Conservation (phyloP, 2,329 filamentous ascomycete species). For the Colletotrichum spaethianum region DNA sequence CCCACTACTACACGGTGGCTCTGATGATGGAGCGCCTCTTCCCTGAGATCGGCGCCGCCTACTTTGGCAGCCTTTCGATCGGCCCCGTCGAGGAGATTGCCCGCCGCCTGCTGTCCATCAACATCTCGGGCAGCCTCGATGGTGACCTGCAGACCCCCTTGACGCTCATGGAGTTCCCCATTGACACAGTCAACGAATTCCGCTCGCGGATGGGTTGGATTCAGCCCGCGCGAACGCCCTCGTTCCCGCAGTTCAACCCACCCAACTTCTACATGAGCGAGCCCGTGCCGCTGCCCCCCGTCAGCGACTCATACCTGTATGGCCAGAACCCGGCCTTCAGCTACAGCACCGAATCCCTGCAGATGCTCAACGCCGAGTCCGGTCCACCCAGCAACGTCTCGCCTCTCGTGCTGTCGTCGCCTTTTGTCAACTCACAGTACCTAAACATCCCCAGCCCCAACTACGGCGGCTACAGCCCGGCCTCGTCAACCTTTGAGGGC, state of each 20-base stretch:
- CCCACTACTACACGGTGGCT: slow-evolving; percentile 92
- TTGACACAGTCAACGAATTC: slow-evolving; percentile 78
- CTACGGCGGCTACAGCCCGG: slow-evolving; percentile 72
- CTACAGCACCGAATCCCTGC: slow-evolving; percentile 75
- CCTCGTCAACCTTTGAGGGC: slow-evolving; percentile 74
- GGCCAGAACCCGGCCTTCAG: slow-evolving; percentile 70
- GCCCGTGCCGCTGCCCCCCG: slow-evolving; percentile 58
- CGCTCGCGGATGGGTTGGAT: slow-evolving; percentile 78
- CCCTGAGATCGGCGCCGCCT: slow-evolving; percentile 90
- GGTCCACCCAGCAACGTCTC: slow-evolving; percentile 64
- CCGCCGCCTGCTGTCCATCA: slow-evolving; percentile 79
- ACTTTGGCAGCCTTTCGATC: slow-evolving; percentile 86
- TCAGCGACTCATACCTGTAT: slow-evolving; percentile 64
- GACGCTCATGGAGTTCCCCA: slow-evolving; percentile 79
- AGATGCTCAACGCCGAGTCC: slow-evolving; percentile 65
- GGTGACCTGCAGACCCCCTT: slow-evolving; percentile 73
- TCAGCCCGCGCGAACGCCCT: slow-evolving; percentile 70
- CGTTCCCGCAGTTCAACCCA: slow-evolving; percentile 72
- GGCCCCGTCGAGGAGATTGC: slow-evolving; percentile 90
- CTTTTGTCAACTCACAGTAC: slow-evolving; percentile 69
- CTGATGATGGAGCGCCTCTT: slow-evolving; percentile 92
- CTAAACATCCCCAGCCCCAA: slow-evolving; percentile 75
- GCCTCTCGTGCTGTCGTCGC: slow-evolving; percentile 70
- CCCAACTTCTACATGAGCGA: slow-evolving; percentile 68
- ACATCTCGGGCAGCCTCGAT: slow-evolving; percentile 69